Conservation (phyloP, 495 filamentous ascomycete species). For the Schizothecium vesticola region DNA sequence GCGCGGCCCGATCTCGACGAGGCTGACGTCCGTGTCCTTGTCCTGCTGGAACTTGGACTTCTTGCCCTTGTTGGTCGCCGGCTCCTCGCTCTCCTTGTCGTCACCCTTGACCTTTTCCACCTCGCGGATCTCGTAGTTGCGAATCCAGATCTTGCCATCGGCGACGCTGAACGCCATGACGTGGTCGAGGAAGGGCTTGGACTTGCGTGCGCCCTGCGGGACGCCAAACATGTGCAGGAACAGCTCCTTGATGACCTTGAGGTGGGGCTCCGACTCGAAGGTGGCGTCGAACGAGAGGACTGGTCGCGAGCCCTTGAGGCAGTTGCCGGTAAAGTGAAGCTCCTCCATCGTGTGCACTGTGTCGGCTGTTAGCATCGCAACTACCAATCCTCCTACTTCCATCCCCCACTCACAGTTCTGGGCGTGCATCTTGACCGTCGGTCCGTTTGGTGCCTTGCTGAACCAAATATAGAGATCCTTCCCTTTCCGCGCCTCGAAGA, state of each 20-base stretch:
- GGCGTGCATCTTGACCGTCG: slow-evolving; percentile 79
- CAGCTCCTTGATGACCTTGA: slow-evolving; percentile 75
- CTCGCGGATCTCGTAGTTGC: slow-evolving; percentile 89
- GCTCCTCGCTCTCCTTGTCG: slow-evolving; percentile 29
- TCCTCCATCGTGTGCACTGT: slow-evolving; percentile 90
- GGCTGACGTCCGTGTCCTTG: slow-evolving; percentile 64
- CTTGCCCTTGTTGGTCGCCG: slow-evolving; percentile 16
- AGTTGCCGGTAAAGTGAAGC: slow-evolving; percentile 94
- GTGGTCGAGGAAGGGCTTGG: slow-evolving; percentile 94
- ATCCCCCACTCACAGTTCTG: slow-evolving; percentile 50
- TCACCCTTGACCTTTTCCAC: slow-evolving; percentile 56
- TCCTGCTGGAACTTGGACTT: slow-evolving; percentile 30
- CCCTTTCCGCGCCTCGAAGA: slow-evolving; percentile 93
- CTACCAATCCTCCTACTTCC: not conserved
- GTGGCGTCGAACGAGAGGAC: slow-evolving; percentile 83
- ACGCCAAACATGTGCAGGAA: slow-evolving; percentile 91
- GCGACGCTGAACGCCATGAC: slow-evolving; percentile 89
- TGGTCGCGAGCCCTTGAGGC: slow-evolving; percentile 91
- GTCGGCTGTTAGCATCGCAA: slow-evolving; percentile 10
- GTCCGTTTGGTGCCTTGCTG: slow-evolving; percentile 89
- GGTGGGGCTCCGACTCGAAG: slow-evolving; percentile 71
- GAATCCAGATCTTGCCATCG: slow-evolving; percentile 94
- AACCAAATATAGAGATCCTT: slow-evolving; percentile 94
- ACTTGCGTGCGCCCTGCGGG: slow-evolving; percentile 76
- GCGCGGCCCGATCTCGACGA: slow-evolving; percentile 91